Conservation (phyloP, 169 alveolate species). For the Eimeria maxima region DNA sequence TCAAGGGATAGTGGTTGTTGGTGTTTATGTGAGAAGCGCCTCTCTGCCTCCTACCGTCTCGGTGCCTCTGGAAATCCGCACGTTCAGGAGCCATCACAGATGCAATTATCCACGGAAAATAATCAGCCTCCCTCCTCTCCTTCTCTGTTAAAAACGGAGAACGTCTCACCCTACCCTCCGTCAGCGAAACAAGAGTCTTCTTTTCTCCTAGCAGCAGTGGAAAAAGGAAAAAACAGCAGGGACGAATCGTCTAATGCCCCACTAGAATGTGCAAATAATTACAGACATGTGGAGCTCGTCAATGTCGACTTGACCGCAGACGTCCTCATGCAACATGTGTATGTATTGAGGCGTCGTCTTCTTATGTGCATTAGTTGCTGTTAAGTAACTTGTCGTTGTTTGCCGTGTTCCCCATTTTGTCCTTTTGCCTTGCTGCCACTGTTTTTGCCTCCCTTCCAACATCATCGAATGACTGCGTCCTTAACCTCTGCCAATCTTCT, state of each 20-base stretch:
- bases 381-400: neutral
- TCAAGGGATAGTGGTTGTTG: too few species aligned
- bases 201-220: neutral
- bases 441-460: too few species aligned
- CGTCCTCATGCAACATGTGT: constrained; percentile 6
- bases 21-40: too few species aligned
- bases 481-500: too few species aligned
- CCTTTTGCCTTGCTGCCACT: too few species aligned
- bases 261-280: neutral
- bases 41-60: too few species aligned
- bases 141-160: neutral
- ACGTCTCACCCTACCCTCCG: neutral
- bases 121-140: neutral
- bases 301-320: constrained; percentile 40
- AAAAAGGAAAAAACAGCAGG: neutral
- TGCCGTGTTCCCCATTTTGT: neutral
- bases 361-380: neutral
- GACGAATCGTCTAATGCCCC: neutral
- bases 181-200: neutral
- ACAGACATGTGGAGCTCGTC: neutral
- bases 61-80: too few species aligned
- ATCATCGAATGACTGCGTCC: too few species aligned
- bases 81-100: neutral
- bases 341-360: neutral
- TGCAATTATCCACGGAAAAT: neutral